Evolutionary conservation across 1,284 basidiomycete genomes (phyloP).

Genomic region (Coniferiporia sulphurascens): DNA sequence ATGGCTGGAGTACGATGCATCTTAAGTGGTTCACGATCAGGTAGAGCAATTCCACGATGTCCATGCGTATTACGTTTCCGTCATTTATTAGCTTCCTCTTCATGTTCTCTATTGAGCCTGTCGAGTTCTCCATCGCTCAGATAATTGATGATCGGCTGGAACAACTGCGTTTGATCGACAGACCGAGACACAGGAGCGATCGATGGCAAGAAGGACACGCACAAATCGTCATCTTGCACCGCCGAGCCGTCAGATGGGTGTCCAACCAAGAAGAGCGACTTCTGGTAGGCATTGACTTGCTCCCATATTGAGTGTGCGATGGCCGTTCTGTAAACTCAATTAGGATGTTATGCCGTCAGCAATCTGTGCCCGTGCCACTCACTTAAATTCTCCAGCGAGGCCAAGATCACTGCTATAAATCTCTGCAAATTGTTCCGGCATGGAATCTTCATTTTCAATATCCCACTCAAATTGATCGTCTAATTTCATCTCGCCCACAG

Average conservation of each 20-base stretch:
- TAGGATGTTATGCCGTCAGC: conserved; percentile 14
- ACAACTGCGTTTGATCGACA: conserved; percentile 70
- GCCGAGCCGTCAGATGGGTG: conserved; percentile 78
- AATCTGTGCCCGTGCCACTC: conserved; percentile 31
- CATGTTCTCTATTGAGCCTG: conserved; percentile 86
- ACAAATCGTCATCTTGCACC: conserved; percentile 89
- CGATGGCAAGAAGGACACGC: conserved; percentile 82
- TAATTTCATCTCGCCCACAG: conserved; percentile 89
- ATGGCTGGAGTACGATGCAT: conserved; percentile 87
- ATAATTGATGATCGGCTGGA: conserved; percentile 86
- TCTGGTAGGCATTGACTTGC: conserved; percentile 89
- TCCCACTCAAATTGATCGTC: conserved; percentile 99
- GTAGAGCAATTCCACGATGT: conserved; percentile 82
- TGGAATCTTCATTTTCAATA: conserved; percentile 70
- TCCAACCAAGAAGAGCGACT: conserved; percentile 88
- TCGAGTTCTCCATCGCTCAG: conserved; percentile 88
- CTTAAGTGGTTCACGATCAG: conserved; percentile 90
- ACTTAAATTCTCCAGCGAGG: conserved; percentile 90
- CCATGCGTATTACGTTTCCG: conserved; percentile 87
- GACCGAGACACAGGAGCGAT: conserved; percentile 67
- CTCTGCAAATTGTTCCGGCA: conserved; percentile 91
- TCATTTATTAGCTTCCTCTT: conserved; percentile 83
- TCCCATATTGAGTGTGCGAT: conserved; percentile 96
- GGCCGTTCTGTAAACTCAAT: conserved; percentile 64
- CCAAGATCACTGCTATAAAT: conserved; percentile 87